Conservation (phyloP, 768 basidiomycete species). For the Leucogyrophana mollusca region DNA sequence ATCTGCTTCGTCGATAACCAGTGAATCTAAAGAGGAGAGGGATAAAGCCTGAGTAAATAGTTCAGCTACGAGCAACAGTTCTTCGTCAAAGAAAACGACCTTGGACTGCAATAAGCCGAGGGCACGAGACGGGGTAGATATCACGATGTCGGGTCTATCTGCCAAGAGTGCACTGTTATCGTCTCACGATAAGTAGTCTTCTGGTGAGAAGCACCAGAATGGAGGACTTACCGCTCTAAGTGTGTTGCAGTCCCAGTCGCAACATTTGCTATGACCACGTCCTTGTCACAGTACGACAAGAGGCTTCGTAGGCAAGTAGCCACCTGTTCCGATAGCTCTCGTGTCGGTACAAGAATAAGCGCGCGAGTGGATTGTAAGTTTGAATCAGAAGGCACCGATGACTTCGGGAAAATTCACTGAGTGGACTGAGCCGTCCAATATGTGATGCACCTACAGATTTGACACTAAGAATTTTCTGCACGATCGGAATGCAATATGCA, state of each 20-base stretch:
- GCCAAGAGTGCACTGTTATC: conserved; percentile 48
- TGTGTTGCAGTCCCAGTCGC: conserved; percentile 70
- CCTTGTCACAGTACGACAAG: conserved; percentile 76
- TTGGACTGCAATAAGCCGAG: conserved; percentile 70
- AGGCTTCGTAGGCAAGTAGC: conserved; percentile 63
- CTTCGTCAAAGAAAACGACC: too few species aligned
- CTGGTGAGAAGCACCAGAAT: not conserved
- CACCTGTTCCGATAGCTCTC: conserved; percentile 93
- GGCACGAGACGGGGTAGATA: conserved; percentile 75
- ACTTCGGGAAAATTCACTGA: conserved; percentile 23
- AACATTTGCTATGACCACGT: conserved; percentile 71
- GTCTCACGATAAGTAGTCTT: not conserved
- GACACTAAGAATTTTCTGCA: conserved; percentile 81
- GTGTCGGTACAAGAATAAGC: conserved; percentile 83
- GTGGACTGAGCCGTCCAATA: not conserved
- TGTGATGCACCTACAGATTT: conserved; percentile 62
- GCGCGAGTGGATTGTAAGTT: conserved; percentile 63
- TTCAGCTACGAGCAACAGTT: too few species aligned
- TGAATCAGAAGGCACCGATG: conserved; percentile 37
- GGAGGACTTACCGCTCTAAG: conserved; percentile 60
- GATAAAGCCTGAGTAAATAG: conserved; percentile 65
- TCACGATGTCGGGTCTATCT: conserved; percentile 76
- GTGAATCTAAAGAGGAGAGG: conserved; percentile 68
- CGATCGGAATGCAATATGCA: conserved; percentile 88
- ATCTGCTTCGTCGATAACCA: conserved; percentile 98